Percentiles rank a stretch among this genome's conserved stretches.
Conservation (phyloP, 2,329 filamentous ascomycete genomes). For the Chaetothyriales sp. region DNA sequence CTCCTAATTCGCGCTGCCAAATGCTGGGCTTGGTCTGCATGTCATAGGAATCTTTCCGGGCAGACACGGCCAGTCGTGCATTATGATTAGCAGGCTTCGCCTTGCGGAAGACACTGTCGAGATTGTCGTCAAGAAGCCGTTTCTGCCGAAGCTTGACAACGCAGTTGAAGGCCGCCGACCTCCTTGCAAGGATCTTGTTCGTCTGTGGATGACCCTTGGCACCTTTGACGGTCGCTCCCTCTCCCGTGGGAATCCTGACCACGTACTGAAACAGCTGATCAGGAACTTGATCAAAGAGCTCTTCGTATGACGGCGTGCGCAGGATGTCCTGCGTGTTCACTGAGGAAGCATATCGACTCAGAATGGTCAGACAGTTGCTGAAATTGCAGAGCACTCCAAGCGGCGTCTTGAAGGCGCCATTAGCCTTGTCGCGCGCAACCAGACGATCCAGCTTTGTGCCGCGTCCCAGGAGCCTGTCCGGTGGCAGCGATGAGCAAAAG, state of each 20-base stretch:
- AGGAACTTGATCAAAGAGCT: conserved; percentile 30
- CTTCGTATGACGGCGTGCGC: conserved; percentile 6
- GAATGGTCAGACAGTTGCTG: conserved; percentile 10
- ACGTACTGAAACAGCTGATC: conserved; percentile 51
- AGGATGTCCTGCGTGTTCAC: conserved; percentile 28
- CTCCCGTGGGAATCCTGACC: conserved; percentile 53
- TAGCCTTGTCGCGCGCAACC: conserved; percentile 33
- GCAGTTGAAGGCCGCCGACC: conserved; percentile 73
- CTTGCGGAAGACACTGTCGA: conserved; percentile 59
- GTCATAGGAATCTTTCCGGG: conserved; percentile 54
- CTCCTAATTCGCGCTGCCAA: conserved; percentile 43
- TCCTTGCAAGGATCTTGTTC: conserved; percentile 67
- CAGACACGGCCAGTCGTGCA: conserved; percentile 64
- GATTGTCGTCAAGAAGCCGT: conserved; percentile 54
- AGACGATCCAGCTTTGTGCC: conserved; percentile 43
- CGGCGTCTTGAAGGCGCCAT: conserved; percentile 9
- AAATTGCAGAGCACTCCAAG: conserved; percentile 13
- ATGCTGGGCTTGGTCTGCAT: conserved; percentile 67
- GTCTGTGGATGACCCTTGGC: conserved; percentile 47
- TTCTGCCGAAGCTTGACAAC: conserved; percentile 54
- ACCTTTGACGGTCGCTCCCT: conserved; percentile 52
- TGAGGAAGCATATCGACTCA: conserved; percentile 12
- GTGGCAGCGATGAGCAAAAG: conserved; percentile 62
- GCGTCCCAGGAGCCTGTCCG: conserved; percentile 54
- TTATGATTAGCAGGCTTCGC: conserved; percentile 71